phyloP scores from a whole-genome alignment of 495 filamentous ascomycete species.

The Xylaria nigripes region DNA sequence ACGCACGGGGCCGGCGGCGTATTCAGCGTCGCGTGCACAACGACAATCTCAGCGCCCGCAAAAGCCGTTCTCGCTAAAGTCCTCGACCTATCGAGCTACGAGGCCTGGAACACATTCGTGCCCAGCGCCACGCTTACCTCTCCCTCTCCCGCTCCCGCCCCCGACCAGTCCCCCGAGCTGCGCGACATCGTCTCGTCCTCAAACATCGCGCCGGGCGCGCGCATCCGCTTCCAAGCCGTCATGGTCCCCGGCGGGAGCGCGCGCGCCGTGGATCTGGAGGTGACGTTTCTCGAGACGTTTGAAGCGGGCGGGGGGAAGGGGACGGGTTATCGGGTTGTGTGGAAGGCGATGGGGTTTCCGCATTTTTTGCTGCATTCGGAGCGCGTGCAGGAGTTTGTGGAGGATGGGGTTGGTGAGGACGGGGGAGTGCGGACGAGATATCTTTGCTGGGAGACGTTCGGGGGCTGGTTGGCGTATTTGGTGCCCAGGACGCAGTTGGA shows the following conservation, averaged over 20 bases:
- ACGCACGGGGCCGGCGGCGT: constrained; percentile 23
- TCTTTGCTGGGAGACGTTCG: constrained; percentile 35
- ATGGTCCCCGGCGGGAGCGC: constrained; percentile 12
- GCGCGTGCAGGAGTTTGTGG: constrained; percentile 33
- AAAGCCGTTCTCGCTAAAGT: constrained; percentile 20
- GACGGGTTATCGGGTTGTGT: constrained; percentile 28
- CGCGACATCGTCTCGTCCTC: constrained; percentile 20
- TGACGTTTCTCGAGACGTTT: constrained; percentile 26
- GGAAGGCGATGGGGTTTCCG: constrained; percentile 17
- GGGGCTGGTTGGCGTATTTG: constrained; percentile 25
- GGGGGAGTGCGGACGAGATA: constrained; percentile 16
- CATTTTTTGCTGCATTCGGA: constrained; percentile 26
- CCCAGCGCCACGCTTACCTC: constrained; percentile 18
- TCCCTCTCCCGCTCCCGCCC: constrained; percentile 5
- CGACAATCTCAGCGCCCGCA: constrained; percentile 24
- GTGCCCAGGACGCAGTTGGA: constrained; percentile 20
- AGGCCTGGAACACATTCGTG: constrained; percentile 32
- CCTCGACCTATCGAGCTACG: constrained; percentile 21
- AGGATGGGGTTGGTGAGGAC: constrained; percentile 6
- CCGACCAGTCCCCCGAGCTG: not conserved
- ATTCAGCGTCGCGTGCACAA: constrained; percentile 26
- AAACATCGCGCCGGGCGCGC: constrained; percentile 25
- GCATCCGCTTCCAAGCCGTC: constrained; percentile 28
- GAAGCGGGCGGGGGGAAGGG: constrained; percentile 5
- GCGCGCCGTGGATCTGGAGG: constrained; percentile 15